Conservation (phyloP, 306 rosid species). For the Trifolium repens region DNA sequence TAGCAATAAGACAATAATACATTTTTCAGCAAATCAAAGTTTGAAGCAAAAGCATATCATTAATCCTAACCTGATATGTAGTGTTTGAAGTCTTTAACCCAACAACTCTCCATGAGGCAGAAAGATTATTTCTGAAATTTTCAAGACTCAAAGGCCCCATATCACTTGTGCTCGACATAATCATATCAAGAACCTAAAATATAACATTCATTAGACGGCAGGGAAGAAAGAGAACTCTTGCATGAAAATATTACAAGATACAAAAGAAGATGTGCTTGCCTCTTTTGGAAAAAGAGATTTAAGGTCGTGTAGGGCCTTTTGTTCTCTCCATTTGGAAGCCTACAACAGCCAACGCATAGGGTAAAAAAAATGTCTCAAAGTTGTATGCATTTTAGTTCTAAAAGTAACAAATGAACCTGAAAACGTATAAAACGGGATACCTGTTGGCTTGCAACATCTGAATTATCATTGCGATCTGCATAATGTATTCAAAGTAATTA, state of each 20-base stretch:
- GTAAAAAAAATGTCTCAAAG: conserved; percentile 28
- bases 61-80: conserved; percentile 64
- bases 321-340: conserved; percentile 74
- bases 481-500: conserved; percentile 34
- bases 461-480: conserved; percentile 68
- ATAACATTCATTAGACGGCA: conserved; percentile 37
- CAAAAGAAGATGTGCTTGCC: conserved; percentile 55
- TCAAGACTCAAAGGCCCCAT: conserved; percentile 88
- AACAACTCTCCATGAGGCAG: conserved; percentile 78
- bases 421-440: conserved; percentile 44
- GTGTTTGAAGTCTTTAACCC: conserved; percentile 53
- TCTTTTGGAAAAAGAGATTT: conserved; percentile 77
- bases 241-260: conserved; percentile 32
- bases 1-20: neutral
- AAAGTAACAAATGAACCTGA: conserved; percentile 17
- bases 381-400: neutral
- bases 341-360: conserved; percentile 46
- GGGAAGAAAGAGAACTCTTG: conserved; percentile 27
- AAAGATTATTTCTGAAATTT: conserved; percentile 68
- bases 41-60: conserved; percentile 29
- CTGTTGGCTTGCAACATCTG: conserved; percentile 50
- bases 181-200: conserved; percentile 79
- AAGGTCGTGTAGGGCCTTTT: conserved; percentile 63
- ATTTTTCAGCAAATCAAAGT: conserved; percentile 1
- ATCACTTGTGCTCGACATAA: conserved; percentile 73